phyloP scores from a whole-genome alignment of 768 basidiomycete genomes.

The Auriscalpium vulgare region DNA sequence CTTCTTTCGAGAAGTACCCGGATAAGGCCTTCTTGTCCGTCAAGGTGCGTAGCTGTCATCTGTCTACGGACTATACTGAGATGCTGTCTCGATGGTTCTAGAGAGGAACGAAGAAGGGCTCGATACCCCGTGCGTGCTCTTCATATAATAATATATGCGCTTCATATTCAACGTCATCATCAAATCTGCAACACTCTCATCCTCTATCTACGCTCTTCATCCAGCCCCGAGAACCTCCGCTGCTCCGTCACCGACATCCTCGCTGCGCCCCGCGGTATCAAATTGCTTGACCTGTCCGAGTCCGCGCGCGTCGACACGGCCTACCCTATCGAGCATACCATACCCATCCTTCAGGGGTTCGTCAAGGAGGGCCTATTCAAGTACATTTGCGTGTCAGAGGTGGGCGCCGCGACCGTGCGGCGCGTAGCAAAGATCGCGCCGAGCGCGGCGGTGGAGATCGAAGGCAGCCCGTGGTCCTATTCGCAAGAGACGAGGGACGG shows the following conservation, averaged over 20 bases:
- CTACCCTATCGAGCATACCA: constrained; percentile 37
- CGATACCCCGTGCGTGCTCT: too few species aligned
- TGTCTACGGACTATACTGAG: too few species aligned
- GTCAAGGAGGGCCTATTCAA: constrained; percentile 49
- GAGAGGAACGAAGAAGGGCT: too few species aligned
- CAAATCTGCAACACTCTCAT: too few species aligned
- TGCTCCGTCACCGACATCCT: constrained; percentile 41
- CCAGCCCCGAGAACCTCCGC: constrained; percentile 32
- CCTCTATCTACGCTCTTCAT: too few species aligned
- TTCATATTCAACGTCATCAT: too few species aligned
- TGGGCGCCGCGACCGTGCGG: constrained; percentile 38
- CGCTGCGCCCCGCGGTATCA: constrained; percentile 38
- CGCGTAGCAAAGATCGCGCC: constrained; percentile 39
- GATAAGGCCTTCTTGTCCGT: constrained; percentile 41
- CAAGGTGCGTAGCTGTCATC: too few species aligned
- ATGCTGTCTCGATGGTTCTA: too few species aligned
- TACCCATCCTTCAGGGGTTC: constrained; percentile 34
- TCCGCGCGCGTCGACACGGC: constrained; percentile 38
- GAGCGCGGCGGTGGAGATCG: constrained; percentile 57
- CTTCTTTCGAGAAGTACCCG: constrained; percentile 42
- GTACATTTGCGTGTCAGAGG: constrained; percentile 55
- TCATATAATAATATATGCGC: too few species aligned
- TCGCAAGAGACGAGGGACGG: constrained; percentile 42
- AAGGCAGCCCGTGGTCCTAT: constrained; percentile 55
- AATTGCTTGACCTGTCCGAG: constrained; percentile 55